Evolutionary conservation across 1,139 yeast genomes (phyloP), one percentile per base, ranked within the genome.

Genomic region (Nakaseomyces delphensis): DNA sequence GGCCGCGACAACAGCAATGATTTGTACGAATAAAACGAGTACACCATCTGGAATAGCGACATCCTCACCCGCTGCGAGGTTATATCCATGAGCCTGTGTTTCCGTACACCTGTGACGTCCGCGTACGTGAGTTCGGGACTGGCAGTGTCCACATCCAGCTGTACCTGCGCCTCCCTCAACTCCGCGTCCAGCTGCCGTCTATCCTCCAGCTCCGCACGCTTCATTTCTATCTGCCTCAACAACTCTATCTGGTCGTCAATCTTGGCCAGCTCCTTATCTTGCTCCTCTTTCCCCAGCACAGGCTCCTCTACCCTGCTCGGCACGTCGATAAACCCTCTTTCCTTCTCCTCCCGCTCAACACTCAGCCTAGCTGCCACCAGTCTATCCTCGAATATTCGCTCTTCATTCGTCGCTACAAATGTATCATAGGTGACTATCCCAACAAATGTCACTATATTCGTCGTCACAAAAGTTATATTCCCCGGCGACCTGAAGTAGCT

Each of bases 401-500:
- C 57, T 36, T 46, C 45, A 13, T 45, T 48, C 11, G 50, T 38
- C 31, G 47, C 44, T 10, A 48, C 49, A 35, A 57, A 25, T 6
- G 62, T 53, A 33, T 55, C 51, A 43, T 54, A 56, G 9, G 60
- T 50, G 20, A 58, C 57, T 16, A 59, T 45, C 6, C 61, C 62
- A 7, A 54, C 51, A 42, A 59, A 52, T 3, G 61, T 50, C 4
- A 57, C 51, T 2, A 59, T 43, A 45, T 59, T 59, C 6, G 61
- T 56, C 4, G 64, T 56, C n/a, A 59, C 60, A 45, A 59, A 59
- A 51, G 56, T 48, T 4, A 57, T 51, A 46, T 59, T 59, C 1
- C 56, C 57, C 7, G 64, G 64, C 1, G 60, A 55, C 46, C 58
- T 58, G 42, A 58, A 56, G 46, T 59, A 59, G n/a, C 47, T 46